Conservation (phyloP, 2,329 filamentous ascomycete species). For the Hypoxylon sp. region DNA sequence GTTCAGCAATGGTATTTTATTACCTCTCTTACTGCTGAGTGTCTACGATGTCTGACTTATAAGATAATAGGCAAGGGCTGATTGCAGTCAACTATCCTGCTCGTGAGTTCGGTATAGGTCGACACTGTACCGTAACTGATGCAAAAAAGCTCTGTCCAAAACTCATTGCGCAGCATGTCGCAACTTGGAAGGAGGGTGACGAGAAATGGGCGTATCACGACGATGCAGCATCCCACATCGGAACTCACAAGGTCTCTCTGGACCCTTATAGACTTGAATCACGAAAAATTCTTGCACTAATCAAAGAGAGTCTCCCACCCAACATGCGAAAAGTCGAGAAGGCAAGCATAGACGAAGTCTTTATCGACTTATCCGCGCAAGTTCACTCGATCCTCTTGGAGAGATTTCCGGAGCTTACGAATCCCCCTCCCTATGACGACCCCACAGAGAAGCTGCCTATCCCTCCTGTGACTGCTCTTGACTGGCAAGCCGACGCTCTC, state of each 20-base stretch:
- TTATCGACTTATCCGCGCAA: constrained; percentile 89
- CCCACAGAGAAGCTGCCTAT: constrained; percentile 78
- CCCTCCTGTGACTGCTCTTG: constrained; percentile 77
- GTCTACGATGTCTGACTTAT: constrained; percentile 36
- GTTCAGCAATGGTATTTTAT: constrained; percentile 86
- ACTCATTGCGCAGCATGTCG: constrained; percentile 90
- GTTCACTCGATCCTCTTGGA: constrained; percentile 82
- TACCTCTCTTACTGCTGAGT: constrained; percentile 5
- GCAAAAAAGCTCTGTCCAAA: constrained; percentile 89
- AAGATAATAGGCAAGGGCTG: constrained; percentile 78
- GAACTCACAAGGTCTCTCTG: constrained; percentile 91
- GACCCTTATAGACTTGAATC: constrained; percentile 93
- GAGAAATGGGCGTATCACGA: constrained; percentile 92
- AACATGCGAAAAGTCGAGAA: constrained; percentile 86
- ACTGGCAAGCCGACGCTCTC: constrained; percentile 88
- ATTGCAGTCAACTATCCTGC: constrained; percentile 98
- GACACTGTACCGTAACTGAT: constrained; percentile 84
- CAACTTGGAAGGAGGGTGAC: constrained; percentile 93
- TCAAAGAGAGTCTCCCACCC: constrained; percentile 80
- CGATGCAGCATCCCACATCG: constrained; percentile 83
- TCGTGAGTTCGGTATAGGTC: constrained; percentile 81
- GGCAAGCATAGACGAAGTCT: constrained; percentile 95
- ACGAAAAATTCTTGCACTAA: constrained; percentile 81
- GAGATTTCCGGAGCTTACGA: constrained; percentile 80
- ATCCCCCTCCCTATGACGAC: constrained; percentile 80